Conservation (phyloP, 768 basidiomycete genomes). For the Tulasnella sp. region DNA sequence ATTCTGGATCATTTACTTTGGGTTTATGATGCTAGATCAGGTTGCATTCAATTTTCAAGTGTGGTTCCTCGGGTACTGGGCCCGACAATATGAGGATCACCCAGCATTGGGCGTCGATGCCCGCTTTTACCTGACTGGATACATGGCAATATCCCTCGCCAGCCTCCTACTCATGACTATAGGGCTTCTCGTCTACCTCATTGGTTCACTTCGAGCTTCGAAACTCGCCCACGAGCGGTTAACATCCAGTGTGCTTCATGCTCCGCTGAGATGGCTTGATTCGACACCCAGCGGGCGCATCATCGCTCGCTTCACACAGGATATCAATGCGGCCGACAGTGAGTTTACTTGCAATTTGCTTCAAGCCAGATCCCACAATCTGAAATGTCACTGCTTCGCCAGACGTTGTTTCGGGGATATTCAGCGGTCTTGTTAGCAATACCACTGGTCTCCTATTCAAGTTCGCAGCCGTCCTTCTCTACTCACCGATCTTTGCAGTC, state of each 20-base stretch:
- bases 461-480: constrained; percentile 18
- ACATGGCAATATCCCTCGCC: constrained; percentile 30
- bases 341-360: background rate
- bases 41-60: constrained; percentile 25
- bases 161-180: constrained; percentile 27
- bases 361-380: background rate
- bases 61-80: constrained; percentile 34
- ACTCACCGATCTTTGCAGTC: constrained; percentile 19
- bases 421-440: constrained; percentile 6
- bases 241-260: constrained; percentile 42
- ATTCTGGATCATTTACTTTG: constrained; percentile 27
- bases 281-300: constrained; percentile 21
- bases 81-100: constrained; percentile 6
- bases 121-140: constrained; percentile 35
- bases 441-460: constrained; percentile 18
- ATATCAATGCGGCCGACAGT: constrained; percentile 16
- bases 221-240: constrained; percentile 41
- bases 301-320: constrained; percentile 21
- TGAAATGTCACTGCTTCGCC: background rate
- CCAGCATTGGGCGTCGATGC: constrained; percentile 28
- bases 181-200: constrained; percentile 34
- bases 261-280: constrained; percentile 35
- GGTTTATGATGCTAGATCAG: constrained; percentile 20
- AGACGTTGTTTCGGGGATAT: background rate
- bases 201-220: constrained; percentile 43